Conservation (phyloP, 2,329 filamentous ascomycete species). For the Graphilbum fragrans region DNA sequence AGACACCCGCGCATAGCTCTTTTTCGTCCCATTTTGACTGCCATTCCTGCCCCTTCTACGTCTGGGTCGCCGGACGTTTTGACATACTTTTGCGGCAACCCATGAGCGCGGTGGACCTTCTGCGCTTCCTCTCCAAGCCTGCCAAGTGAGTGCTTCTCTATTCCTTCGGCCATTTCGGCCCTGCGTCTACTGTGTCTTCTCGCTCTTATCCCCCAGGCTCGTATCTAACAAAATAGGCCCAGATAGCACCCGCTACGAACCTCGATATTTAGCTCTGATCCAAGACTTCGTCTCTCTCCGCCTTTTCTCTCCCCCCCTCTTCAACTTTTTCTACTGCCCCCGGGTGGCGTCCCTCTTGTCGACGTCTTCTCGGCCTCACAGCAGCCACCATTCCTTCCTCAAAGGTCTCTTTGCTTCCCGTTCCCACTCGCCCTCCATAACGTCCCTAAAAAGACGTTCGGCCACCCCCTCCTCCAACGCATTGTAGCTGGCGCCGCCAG, state of each 20-base stretch:
- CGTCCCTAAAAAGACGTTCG: conserved; percentile 58
- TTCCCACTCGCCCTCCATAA: conserved; percentile 87
- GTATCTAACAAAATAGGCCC: not conserved
- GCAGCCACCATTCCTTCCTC: conserved; percentile 78
- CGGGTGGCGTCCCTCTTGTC: conserved; percentile 56
- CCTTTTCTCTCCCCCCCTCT: not conserved
- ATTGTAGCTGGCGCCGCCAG: conserved; percentile 85
- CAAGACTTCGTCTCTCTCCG: conserved; percentile 3
- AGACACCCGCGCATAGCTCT: no score
- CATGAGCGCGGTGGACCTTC: conserved; percentile 86
- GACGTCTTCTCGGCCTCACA: not conserved
- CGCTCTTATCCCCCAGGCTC: conserved; percentile 1
- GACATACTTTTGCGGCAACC: conserved; percentile 31
- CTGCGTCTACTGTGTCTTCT: not conserved
- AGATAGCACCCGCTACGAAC: not conserved
- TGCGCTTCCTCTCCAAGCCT: conserved; percentile 88
- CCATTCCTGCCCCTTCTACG: no score
- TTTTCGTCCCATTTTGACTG: no score
- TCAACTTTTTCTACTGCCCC: conserved; percentile 23
- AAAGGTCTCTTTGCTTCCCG: conserved; percentile 70
- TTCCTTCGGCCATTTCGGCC: no score
- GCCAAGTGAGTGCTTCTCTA: conserved; percentile 57
- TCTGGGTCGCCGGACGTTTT: no score
- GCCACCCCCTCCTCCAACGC: conserved; percentile 19
- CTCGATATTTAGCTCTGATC: not conserved